Evolutionary conservation across 2,329 filamentous ascomycete species (phyloP), one percentile per base, ranked within the genome.

Genomic region (Chalaropsis ovoidea): DNA sequence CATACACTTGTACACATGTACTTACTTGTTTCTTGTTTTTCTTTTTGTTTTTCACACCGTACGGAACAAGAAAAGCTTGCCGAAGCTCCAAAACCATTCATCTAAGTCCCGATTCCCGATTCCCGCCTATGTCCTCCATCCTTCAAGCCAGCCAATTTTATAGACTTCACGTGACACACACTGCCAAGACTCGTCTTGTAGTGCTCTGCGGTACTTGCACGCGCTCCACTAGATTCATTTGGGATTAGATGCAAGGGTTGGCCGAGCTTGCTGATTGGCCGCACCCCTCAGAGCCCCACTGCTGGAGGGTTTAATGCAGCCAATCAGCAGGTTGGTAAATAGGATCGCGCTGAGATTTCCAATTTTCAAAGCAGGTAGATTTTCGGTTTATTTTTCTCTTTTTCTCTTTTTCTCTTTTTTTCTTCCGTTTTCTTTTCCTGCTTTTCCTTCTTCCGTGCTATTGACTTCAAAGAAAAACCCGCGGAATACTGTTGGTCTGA

Each of bases 161-260:
- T 39, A 35, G 17, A 3, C 31, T 41, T 24, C 49, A 54, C 47
- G 60, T 63, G 41, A 66, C 17, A 49, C 22, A 41, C 19, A 41
- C 22, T n/a, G 41, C 52, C 24, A 64, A 60, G 19, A 45, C 27
- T 63, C n/a, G 43, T 47, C 1, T 27, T 35, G 27, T 52, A 52
- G 27, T 41, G 19, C 35, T 47, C 11, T 56, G 42, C 52, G 61
- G 61, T 63, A 67, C 65, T 64, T 64, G 43, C 54, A 61, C 35
- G 61, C 65, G 61, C 65, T n/a, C 43, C 54, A 60, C 65, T 64
- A 61, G 47, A 8, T 43, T 35, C 31, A 35, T 67, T 56, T 27
- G 19, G 61, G 31, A 64, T 35, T 10, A 47, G 42, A 49, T 56
- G 52, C 61, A 67, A 61, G 65, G 61, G 65, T n/a, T 31, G 10